Evolutionary conservation across 202 grass and related monocot genomes (phyloP).

Genomic region (Panicum hallii): DNA sequence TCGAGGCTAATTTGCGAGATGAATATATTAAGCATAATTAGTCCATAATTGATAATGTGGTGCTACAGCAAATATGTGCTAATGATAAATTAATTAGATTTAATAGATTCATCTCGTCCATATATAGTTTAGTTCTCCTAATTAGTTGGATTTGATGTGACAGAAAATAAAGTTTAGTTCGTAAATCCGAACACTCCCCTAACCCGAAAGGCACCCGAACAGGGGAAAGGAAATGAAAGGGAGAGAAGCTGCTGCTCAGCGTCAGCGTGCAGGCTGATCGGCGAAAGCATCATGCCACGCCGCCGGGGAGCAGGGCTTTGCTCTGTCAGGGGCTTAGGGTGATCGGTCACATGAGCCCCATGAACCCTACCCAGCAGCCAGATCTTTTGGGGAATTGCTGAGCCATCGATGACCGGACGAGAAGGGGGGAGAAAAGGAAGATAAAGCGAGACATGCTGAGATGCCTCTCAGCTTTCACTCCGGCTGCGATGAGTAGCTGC

Average conservation of each 20-base stretch:
- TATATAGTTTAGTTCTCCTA: too few relatives aligned
- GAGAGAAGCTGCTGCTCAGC: background rate
- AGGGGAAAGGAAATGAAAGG: background rate
- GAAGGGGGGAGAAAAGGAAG: background rate
- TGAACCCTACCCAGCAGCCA: slow-evolving; percentile 34
- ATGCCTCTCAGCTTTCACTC: background rate
- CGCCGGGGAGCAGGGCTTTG: background rate
- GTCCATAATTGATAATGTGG: too few relatives aligned
- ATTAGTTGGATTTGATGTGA: too few relatives aligned
- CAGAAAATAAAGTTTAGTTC: too few relatives aligned
- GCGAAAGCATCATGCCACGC: background rate
- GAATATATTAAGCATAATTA: too few relatives aligned
- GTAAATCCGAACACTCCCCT: too few relatives aligned
- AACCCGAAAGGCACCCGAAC: background rate
- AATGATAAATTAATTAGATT: too few relatives aligned
- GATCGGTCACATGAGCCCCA: slow-evolving; percentile 49
- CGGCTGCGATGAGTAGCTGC: background rate
- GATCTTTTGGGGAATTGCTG: slow-evolving; percentile 34
- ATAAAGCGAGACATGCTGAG: background rate
- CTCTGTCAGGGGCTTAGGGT: slow-evolving; percentile 34
- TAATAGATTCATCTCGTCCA: too few relatives aligned
- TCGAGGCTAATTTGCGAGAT: too few relatives aligned
- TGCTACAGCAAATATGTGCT: too few relatives aligned
- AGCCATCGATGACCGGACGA: background rate
- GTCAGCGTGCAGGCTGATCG: background rate